These are phyloP conservation scores for Verbena officinalis DNA, from an alignment of 257 asterid species.

Conservation along the genomic window DNA sequence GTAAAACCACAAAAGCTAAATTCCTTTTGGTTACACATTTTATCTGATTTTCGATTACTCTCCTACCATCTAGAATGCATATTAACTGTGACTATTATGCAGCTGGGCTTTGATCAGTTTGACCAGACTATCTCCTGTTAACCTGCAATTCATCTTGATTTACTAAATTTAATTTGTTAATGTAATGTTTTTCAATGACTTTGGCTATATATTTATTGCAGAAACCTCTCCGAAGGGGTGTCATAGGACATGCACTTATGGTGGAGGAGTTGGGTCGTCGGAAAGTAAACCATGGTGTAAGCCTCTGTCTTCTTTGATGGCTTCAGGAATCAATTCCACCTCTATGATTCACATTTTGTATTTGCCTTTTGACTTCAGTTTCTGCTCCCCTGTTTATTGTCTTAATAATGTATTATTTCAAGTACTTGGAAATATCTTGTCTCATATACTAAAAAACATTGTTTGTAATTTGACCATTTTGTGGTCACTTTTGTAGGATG, in stretches of 20 bases:
- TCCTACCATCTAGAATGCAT: not conserved
- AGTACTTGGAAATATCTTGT: slow-evolving; percentile 21
- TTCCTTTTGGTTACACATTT: not conserved
- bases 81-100: slow-evolving; percentile 6
- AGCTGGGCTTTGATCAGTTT: not conserved
- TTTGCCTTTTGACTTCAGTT: slow-evolving; percentile 14
- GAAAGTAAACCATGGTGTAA: slow-evolving; percentile 74
- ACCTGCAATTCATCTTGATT: slow-evolving; percentile 22
- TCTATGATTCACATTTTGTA: slow-evolving; percentile 8
- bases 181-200: slow-evolving; percentile 19
- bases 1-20: slow-evolving; percentile 15
- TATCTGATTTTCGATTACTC: not conserved
- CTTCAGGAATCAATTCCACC: slow-evolving; percentile 17
- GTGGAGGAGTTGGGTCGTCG: slow-evolving; percentile 92
- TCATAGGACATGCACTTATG: slow-evolving; percentile 78
- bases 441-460: not conserved
- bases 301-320: slow-evolving; percentile 27
- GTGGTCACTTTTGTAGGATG: slow-evolving; percentile 55
- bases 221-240: slow-evolving; percentile 98
- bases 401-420: slow-evolving; percentile 3
- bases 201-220: slow-evolving; percentile 38
- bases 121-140: not conserved
- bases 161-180: slow-evolving; percentile 15
- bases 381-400: slow-evolving; percentile 1
- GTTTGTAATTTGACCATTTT: slow-evolving; percentile 19